Percentiles rank a stretch among this genome's conserved stretches.
Conservation (phyloP, 768 basidiomycete genomes). For the Leccinum imitatum region DNA sequence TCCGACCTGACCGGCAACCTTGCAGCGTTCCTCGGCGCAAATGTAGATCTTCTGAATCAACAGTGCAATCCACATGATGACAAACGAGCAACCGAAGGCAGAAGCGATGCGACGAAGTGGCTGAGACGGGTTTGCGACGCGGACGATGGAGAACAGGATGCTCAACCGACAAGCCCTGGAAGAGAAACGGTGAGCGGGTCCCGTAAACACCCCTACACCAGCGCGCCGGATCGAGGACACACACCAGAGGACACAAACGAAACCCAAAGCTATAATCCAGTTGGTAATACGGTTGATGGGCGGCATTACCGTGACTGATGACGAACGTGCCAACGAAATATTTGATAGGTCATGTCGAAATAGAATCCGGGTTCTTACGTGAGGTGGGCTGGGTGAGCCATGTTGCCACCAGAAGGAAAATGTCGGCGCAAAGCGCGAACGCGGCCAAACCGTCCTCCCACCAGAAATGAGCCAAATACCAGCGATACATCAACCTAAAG, state of each 20-base stretch:
- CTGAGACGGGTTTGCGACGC: slow-evolving; percentile 13
- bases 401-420: slow-evolving; percentile 10
- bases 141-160: slow-evolving; percentile 25
- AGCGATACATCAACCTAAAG: slow-evolving; percentile 24
- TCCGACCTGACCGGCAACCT: slow-evolving; percentile 1
- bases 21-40: slow-evolving; percentile 7
- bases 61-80: slow-evolving; percentile 25
- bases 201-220: background rate
- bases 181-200: background rate
- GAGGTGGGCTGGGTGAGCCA: slow-evolving; percentile 3
- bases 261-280: slow-evolving; percentile 17
- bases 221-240: background rate
- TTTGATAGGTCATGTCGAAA: too few species aligned
- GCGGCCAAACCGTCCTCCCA: slow-evolving; percentile 31
- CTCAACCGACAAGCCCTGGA: slow-evolving; percentile 26
- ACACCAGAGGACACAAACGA: slow-evolving; percentile 24
- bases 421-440: slow-evolving; percentile 23
- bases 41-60: slow-evolving; percentile 16
- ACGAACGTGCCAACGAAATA: background rate
- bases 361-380: slow-evolving; percentile 1
- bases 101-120: slow-evolving; percentile 3
- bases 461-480: slow-evolving; percentile 23
- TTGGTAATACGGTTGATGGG: background rate
- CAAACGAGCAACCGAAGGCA: slow-evolving; percentile 15
- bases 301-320: background rate